These are phyloP conservation scores for Aureobasidium melanogenum DNA, from an alignment of 2,329 filamentous ascomycete species.

Conservation along the genomic window DNA sequence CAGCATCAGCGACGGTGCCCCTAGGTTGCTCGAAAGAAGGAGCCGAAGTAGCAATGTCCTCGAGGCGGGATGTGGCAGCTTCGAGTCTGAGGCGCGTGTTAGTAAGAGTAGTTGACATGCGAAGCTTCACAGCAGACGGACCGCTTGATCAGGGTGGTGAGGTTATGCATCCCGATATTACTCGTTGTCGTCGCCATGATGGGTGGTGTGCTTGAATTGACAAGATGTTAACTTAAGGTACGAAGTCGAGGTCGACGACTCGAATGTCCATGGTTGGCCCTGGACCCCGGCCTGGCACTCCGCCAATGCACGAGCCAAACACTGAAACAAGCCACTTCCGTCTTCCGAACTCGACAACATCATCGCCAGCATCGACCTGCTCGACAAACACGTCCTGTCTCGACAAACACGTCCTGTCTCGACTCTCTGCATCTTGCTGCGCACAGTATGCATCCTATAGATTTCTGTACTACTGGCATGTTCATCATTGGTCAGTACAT, in stretches of 20 bases:
- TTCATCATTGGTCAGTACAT: slow-evolving; percentile 49
- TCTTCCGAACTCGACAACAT: not conserved
- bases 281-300: not conserved
- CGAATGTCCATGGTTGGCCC: not conserved
- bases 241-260: not conserved
- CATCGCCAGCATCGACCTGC: not conserved
- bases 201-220: not conserved
- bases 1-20: slow-evolving; percentile 20
- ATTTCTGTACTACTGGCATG: slow-evolving; percentile 55
- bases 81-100: slow-evolving; percentile 64
- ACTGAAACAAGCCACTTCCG: slow-evolving; percentile 5
- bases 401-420: no score
- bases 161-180: slow-evolving; percentile 72
- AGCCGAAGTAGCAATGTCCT: slow-evolving; percentile 83
- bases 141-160: slow-evolving; percentile 97
- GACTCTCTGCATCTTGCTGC: not conserved
- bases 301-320: slow-evolving; percentile 8
- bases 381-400: not conserved
- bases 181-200: slow-evolving; percentile 13
- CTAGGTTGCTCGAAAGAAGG: slow-evolving; percentile 43
- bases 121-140: slow-evolving; percentile 38
- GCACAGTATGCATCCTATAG: slow-evolving; percentile 24
- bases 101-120: slow-evolving; percentile 28
- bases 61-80: slow-evolving; percentile 88
- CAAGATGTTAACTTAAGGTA: not conserved